Evolutionary conservation across 2,329 filamentous ascomycete species (phyloP).

Genomic region (Phyllosticta capitalensis): DNA sequence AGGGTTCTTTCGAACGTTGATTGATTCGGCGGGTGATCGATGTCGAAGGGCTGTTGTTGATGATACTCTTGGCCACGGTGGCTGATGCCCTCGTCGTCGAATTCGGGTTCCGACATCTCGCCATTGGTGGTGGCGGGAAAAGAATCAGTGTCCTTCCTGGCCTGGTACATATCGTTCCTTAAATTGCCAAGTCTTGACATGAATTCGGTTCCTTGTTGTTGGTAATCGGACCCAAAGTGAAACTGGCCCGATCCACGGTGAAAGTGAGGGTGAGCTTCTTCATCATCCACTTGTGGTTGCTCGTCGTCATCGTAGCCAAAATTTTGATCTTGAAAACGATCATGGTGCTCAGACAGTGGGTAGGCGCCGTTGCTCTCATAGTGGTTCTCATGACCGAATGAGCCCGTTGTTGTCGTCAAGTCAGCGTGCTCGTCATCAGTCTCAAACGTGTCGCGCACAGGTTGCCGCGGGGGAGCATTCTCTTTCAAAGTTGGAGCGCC

Average conservation of each 20-base stretch:
- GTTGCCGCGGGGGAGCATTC: neutral
- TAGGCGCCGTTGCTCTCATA: too few relatives aligned
- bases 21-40: neutral
- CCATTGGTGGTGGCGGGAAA: neutral
- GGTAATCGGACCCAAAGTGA: too few relatives aligned
- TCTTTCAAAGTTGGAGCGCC: neutral
- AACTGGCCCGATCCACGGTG: too few relatives aligned
- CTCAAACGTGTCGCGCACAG: neutral
- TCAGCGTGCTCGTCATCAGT: constrained; percentile 8
- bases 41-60: too few relatives aligned
- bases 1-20: neutral
- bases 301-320: neutral
- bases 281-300: neutral
- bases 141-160: neutral
- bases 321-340: neutral
- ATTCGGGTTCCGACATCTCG: neutral
- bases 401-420: neutral
- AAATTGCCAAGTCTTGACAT: neutral
- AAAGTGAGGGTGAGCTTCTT: neutral
- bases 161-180: neutral
- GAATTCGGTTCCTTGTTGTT: too few relatives aligned
- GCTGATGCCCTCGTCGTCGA: neutral
- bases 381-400: neutral
- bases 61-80: neutral
- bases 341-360: neutral